Conservation (phyloP, 202 grass and related monocot genomes). For the Alloteropsis angusta region DNA sequence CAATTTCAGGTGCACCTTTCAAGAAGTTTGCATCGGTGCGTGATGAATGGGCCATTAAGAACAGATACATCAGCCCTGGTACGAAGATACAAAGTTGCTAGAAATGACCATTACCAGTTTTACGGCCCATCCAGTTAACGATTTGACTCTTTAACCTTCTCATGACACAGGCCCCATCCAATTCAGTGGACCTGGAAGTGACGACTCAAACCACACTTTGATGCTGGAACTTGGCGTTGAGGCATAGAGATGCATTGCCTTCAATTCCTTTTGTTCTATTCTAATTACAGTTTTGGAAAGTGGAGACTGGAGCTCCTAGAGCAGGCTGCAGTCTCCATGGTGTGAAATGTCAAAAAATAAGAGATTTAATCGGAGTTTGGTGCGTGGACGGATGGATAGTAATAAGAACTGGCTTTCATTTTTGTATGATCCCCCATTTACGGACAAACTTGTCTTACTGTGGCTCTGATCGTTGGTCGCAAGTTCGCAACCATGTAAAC, state of each 20-base stretch:
- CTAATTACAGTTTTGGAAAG: constrained; percentile 40
- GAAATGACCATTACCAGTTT: neutral
- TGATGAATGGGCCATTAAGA: constrained; percentile 83
- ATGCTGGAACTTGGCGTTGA: constrained; percentile 64
- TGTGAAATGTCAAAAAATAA: constrained; percentile 44
- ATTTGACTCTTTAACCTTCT: neutral
- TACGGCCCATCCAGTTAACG: neutral
- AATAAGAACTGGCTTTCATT: constrained; percentile 29
- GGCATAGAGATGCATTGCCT: constrained; percentile 20
- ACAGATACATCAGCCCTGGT: constrained; percentile 96
- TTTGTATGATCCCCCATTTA: neutral
- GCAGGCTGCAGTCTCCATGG: neutral
- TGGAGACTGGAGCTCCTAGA: constrained; percentile 8
- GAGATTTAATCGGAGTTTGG: constrained; percentile 14
- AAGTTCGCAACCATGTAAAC: neutral
- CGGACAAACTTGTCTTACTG: neutral
- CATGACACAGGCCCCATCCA: constrained; percentile 67
- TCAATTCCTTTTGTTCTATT: neutral
- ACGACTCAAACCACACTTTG: constrained; percentile 81
- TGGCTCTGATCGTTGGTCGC: neutral
- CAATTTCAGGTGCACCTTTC: constrained; percentile 71
- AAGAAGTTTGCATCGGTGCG: constrained; percentile 81
- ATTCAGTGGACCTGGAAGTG: constrained; percentile 73
- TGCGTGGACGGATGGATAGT: constrained; percentile 11
- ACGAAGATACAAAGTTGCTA: neutral